These are phyloP conservation scores for Fusarium sp. DNA, from an alignment of 2,329 filamentous ascomycete species.

Conservation along the genomic window DNA sequence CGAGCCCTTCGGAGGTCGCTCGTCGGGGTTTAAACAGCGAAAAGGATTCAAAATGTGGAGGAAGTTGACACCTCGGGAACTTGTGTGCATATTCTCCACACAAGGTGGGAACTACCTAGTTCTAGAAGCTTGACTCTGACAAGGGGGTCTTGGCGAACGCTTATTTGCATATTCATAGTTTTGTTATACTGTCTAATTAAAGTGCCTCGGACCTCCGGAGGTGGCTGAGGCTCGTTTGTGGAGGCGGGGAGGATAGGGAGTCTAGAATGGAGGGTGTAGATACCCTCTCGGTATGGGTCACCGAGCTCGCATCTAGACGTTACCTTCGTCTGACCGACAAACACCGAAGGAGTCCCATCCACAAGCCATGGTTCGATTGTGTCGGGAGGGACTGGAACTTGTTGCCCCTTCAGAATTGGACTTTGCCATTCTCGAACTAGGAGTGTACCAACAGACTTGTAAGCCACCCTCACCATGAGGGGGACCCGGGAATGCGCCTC, in stretches of 20 bases:
- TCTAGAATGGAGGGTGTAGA: neutral
- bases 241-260: neutral
- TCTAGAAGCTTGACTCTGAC: conserved; percentile 27
- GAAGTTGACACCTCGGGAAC: conserved; percentile 7
- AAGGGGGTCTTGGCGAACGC: conserved; percentile 9
- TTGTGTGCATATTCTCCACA: conserved; percentile 23
- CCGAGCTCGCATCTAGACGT: conserved; percentile 23
- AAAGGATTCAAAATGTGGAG: neutral
- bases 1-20: conserved; percentile 7
- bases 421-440: conserved; percentile 9
- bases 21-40: conserved; percentile 20
- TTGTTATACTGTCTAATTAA: neutral
- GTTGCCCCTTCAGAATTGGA: neutral
- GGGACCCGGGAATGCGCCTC: neutral
- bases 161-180: conserved; percentile 8
- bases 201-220: neutral
- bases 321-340: conserved; percentile 20
- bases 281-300: conserved; percentile 27
- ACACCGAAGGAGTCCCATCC: neutral
- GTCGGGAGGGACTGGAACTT: conserved; percentile 21
- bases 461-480: conserved; percentile 4
- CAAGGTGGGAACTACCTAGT: conserved; percentile 6
- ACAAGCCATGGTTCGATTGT: conserved; percentile 27
- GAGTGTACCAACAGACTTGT: conserved; percentile 18
- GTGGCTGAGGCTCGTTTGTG: neutral